phyloP scores from a whole-genome alignment of 495 filamentous ascomycete species.

The Platismatia glauca region DNA sequence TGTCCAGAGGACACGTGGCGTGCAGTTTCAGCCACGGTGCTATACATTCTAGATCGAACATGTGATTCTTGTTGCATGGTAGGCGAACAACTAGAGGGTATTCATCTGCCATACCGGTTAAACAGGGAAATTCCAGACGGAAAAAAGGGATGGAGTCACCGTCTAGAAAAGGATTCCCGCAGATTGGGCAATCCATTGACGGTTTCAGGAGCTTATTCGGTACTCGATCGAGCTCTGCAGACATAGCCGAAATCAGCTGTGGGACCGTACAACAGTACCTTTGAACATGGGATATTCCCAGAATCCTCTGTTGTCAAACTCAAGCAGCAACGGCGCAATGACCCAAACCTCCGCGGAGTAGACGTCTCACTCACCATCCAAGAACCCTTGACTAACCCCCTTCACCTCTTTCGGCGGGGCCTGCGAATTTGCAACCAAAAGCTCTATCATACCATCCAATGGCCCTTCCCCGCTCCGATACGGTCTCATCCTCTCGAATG shows the following conservation, averaged over 20 bases:
- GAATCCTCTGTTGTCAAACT: background rate
- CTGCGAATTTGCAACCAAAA: constrained; percentile 53
- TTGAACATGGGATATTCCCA: too few relatives aligned
- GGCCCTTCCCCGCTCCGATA: constrained; percentile 37
- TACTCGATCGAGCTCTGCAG: constrained; percentile 64
- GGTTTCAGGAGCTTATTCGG: constrained; percentile 55
- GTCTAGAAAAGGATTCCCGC: constrained; percentile 72
- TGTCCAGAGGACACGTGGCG: constrained; percentile 81
- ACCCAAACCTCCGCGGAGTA: background rate
- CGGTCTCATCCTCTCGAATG: constrained; percentile 40
- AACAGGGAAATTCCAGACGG: background rate
- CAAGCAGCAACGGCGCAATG: background rate
- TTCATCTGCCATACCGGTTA: constrained; percentile 31
- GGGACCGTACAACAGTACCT: background rate
- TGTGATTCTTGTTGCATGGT: constrained; percentile 71
- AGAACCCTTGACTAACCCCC: constrained; percentile 71
- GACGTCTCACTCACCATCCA: constrained; percentile 46
- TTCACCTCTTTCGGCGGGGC: constrained; percentile 57
- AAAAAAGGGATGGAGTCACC: constrained; percentile 31
- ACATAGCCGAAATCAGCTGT: constrained; percentile 1
- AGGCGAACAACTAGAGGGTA: constrained; percentile 81
- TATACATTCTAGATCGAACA: constrained; percentile 93
- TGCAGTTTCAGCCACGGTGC: constrained; percentile 82
- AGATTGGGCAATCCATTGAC: constrained; percentile 75
- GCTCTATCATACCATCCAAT: constrained; percentile 52